Evolutionary conservation across 1,139 yeast species (phyloP), one percentile per base, ranked within the genome.

Genomic region (Ogataea hybrid): DNA sequence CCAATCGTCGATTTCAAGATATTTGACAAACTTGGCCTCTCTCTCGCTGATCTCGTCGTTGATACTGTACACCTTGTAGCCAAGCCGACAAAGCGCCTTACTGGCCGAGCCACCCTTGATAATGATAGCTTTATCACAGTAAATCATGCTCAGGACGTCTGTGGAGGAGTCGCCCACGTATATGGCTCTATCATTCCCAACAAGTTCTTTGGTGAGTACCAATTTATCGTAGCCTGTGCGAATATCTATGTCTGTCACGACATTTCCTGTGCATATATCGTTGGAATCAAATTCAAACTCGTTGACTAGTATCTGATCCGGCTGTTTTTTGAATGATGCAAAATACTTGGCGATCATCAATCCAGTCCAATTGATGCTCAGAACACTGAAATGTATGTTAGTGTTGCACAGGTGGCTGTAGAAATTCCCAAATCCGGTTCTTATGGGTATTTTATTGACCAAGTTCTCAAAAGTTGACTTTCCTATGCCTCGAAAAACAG

Each of bases 91-190:
- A 21, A 56, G 38, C 10, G 57, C 44, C 38, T 55, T 40, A 22
- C 49, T 43, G 14, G 68, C 64, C n/a, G 62, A 55, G 9, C 69
- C 65, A 15, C 67, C 67, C 12, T 62, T 67, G 37, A 81, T 67
- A 0, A 75, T 68, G 4, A 81, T 61, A 0, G 84, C 86, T 15
- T 60, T 48, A 44, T 72, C 73, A 2, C 79, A 76, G 28, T 67
- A 68, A 10, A 77, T 46, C 56, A 82, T 59, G 1, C 81, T 71
- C 28, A 79, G 59, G 12, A 81, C 62, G 60, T 84, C 92, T 0
- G 86, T 79, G 1, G 75, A 53, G 47, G 86, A 79, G 54, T 84
- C 92, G 1, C 92, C 92, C 12, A 81, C 64, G 54, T 81, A 83
- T 36, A 73, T 61, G 1, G 71, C 43, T 10, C 43, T 35, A 5